Percentiles rank a stretch among this genome's conserved stretches.
Conservation (phyloP, 2,329 filamentous ascomycete species). For the Neofusicoccum kwambonambiense region DNA sequence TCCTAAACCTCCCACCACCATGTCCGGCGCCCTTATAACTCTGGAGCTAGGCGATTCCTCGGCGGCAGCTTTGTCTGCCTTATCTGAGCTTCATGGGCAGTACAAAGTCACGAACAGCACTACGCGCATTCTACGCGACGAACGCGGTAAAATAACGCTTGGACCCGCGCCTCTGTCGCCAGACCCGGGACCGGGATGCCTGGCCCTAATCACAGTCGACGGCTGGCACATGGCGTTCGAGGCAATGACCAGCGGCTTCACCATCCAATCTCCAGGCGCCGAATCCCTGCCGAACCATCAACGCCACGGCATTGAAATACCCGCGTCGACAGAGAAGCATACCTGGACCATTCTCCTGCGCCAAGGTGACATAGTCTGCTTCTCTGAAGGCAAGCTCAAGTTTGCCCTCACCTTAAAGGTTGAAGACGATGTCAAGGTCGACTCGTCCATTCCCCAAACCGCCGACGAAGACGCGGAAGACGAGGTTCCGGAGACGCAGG, state of each 20-base stretch:
- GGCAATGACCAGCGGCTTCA: not conserved
- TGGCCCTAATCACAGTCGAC: not conserved
- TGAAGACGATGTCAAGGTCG: not conserved
- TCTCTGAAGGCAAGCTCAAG: not conserved
- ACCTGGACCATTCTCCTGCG: not conserved
- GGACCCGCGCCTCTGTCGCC: not conserved
- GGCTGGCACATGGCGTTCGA: not conserved
- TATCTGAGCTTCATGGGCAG: not conserved
- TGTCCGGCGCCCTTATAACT: not conserved
- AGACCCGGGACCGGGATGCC: not conserved
- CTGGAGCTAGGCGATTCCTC: not conserved
- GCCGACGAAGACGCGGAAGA: not conserved
- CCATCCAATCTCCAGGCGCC: not conserved
- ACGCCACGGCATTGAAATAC: not conserved
- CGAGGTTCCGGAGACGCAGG: not conserved
- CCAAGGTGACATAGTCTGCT: not conserved
- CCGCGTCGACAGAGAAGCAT: not conserved
- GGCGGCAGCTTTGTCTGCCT: not conserved
- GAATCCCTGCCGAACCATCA: not conserved
- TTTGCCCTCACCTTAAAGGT: not conserved
- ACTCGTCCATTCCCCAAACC: not conserved
- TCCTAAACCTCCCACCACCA: not conserved
- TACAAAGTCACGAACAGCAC: not conserved
- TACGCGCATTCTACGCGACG: not conserved
- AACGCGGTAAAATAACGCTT: not conserved